Evolutionary conservation across 768 basidiomycete genomes (phyloP).

Genomic region (Agrocybe praecox): DNA sequence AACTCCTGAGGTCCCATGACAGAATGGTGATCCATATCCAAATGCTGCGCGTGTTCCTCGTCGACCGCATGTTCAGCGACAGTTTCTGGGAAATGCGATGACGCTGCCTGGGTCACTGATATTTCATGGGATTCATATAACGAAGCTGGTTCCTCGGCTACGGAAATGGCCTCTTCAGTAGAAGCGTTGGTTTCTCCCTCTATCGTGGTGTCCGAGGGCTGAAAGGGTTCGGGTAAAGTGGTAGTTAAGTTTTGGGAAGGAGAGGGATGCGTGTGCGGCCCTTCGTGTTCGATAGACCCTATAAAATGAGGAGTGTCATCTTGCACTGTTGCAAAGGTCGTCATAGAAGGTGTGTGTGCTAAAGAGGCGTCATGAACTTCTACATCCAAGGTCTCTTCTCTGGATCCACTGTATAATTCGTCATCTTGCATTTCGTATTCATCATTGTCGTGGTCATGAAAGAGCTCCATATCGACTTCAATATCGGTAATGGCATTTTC

Average conservation of each 20-base stretch:
- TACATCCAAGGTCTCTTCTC: slow-evolving; percentile 44
- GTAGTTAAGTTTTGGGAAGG: not conserved
- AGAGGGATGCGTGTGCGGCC: not conserved
- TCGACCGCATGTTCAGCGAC: not conserved
- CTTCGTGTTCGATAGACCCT: not conserved
- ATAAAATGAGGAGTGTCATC: not conserved
- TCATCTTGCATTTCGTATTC: slow-evolving; percentile 65
- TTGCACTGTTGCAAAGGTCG: not conserved
- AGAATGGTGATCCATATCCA: too few relatives aligned
- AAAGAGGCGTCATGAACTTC: slow-evolving; percentile 49
- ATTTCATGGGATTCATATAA: too few relatives aligned
- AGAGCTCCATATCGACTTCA: slow-evolving; percentile 70
- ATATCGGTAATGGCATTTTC: slow-evolving; percentile 42
- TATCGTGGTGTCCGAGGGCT: not conserved
- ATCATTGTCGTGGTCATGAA: slow-evolving; percentile 41
- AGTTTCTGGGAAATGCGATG: too few relatives aligned
- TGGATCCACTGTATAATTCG: slow-evolving; percentile 27
- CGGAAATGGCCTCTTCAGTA: too few relatives aligned
- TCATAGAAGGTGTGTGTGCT: slow-evolving; percentile 11
- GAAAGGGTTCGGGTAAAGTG: not conserved
- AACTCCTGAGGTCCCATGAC: too few relatives aligned
- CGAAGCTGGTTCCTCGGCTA: too few relatives aligned
- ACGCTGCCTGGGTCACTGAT: too few relatives aligned
- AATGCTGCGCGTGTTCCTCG: not conserved
- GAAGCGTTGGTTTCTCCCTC: too few relatives aligned